A percentile compares a stretch with the other conserved stretches of the same genome.
Conservation (phyloP, 345 rosid genomes). For the Brassica napus region DNA sequence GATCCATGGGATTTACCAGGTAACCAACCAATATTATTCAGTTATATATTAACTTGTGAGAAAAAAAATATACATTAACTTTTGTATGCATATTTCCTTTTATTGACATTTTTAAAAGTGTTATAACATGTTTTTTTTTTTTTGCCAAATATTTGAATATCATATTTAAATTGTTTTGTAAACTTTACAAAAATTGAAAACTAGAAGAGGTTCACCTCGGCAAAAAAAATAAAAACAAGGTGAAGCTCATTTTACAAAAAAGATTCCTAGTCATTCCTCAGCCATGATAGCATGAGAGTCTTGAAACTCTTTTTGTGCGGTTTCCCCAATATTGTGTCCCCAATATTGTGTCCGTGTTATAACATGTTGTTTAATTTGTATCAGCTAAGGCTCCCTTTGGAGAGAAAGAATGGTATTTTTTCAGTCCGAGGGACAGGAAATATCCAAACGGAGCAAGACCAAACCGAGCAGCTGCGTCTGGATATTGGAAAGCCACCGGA, state of each 20-base stretch:
- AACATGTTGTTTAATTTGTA: not conserved
- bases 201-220: too few species aligned
- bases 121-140: not conserved
- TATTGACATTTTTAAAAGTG: not conserved
- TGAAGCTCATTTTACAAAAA: too few species aligned
- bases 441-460: constrained; percentile 97
- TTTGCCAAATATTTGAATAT: too few species aligned
- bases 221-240: too few species aligned
- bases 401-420: constrained; percentile 99
- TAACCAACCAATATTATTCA: constrained; percentile 20
- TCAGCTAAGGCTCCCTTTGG: constrained; percentile 76
- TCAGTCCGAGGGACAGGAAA: constrained; percentile 94
- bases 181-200: too few species aligned
- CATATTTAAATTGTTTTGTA: too few species aligned
- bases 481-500: constrained; percentile 98
- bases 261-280: too few species aligned
- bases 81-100: not conserved
- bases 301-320: too few species aligned
- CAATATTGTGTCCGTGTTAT: too few species aligned
- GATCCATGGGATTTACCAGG: constrained; percentile 98
- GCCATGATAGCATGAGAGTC: too few species aligned
- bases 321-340: too few species aligned
- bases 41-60: not conserved
- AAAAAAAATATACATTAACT: not conserved
- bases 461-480: constrained; percentile 94